A percentile compares a stretch with the other conserved stretches of the same genome.
Conservation (phyloP, 495 filamentous ascomycete genomes). For the Penicillium lagena region DNA sequence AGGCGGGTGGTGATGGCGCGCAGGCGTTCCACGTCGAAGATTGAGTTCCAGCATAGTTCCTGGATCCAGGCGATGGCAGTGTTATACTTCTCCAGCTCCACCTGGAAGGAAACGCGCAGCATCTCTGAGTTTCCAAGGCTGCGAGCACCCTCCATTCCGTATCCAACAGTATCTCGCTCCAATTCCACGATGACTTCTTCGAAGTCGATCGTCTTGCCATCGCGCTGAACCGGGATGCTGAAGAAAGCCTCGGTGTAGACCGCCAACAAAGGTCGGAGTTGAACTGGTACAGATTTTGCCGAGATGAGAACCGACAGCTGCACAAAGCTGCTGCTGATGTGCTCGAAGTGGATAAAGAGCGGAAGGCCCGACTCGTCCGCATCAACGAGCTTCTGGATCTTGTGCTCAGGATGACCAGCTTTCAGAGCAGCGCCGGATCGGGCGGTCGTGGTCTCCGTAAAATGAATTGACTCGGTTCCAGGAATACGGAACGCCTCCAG, state of each 20-base stretch:
- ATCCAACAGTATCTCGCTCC: constrained; percentile 85
- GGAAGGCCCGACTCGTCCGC: constrained; percentile 56
- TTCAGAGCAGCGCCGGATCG: constrained; percentile 72
- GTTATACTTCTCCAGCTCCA: constrained; percentile 83
- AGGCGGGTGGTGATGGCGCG: constrained; percentile 80
- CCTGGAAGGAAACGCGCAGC: constrained; percentile 71
- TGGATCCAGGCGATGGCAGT: constrained; percentile 78
- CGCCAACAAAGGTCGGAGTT: constrained; percentile 72
- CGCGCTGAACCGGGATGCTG: constrained; percentile 74
- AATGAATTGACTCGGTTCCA: constrained; percentile 80
- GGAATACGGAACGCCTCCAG: constrained; percentile 80
- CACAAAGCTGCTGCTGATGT: constrained; percentile 85
- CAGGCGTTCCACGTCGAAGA: constrained; percentile 80
- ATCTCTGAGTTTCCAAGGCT: constrained; percentile 72
- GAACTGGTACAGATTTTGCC: constrained; percentile 63
- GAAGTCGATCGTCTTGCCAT: constrained; percentile 75
- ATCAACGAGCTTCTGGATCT: constrained; percentile 72
- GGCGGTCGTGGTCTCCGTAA: constrained; percentile 83
- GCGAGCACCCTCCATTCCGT: constrained; percentile 59
- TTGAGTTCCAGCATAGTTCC: constrained; percentile 75
- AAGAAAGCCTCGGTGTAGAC: constrained; percentile 92
- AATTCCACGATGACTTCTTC: constrained; percentile 85
- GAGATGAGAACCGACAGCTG: constrained; percentile 71
- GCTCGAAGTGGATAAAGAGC: constrained; percentile 95
- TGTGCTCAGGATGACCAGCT: constrained; percentile 58